Conservation (phyloP, 2,329 filamentous ascomycete genomes). For the Laburnicola sp. region DNA sequence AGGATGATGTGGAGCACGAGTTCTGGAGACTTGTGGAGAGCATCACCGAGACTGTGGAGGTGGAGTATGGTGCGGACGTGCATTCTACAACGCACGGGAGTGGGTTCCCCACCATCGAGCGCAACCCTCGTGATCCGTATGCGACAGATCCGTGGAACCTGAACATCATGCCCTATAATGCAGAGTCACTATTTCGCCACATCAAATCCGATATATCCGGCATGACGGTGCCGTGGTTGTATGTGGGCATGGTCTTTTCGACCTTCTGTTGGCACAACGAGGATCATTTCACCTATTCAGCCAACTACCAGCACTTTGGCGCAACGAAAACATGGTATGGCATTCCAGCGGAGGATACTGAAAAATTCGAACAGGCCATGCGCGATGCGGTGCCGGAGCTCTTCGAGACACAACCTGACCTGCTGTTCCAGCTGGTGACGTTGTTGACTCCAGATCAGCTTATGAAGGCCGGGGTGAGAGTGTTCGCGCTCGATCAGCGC, state of each 20-base stretch:
- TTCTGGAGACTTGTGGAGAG: constrained; percentile 96
- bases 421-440: constrained; percentile 96
- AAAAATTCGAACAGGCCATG: constrained; percentile 96
- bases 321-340: constrained; percentile 99
- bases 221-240: constrained; percentile 99
- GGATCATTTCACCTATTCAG: constrained; percentile 95
- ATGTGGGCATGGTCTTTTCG: constrained; percentile 99
- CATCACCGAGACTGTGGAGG: constrained; percentile 92
- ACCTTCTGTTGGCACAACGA: constrained; percentile 99
- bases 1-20: constrained; percentile 93
- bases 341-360: constrained; percentile 88
- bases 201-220: constrained; percentile 98
- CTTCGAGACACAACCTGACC: constrained; percentile 94
- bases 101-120: constrained; percentile 92
- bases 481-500: constrained; percentile 93
- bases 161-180: constrained; percentile 85
- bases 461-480: constrained; percentile 86
- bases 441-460: constrained; percentile 90
- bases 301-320: constrained; percentile 97
- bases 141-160: constrained; percentile 94
- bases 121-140: constrained; percentile 83
- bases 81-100: constrained; percentile 98
- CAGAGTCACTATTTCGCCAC: constrained; percentile 90
- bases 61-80: constrained; percentile 97
- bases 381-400: constrained; percentile 90